Evolutionary conservation across 768 basidiomycete species (phyloP), one percentile per base, ranked within the genome.

Genomic region (Tulasnella sp.): DNA sequence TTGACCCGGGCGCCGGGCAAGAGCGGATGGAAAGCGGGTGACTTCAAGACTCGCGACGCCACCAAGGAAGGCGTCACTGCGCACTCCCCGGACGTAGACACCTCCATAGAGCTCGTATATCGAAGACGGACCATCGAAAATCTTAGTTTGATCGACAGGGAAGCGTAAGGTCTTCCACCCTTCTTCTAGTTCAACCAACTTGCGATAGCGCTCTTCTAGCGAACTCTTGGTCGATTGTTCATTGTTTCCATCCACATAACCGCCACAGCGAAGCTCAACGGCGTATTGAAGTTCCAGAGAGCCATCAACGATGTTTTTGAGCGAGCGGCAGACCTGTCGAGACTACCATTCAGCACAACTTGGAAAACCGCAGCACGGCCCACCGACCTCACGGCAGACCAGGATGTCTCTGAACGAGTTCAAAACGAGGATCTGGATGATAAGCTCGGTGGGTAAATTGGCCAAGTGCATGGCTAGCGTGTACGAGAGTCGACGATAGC

Each of bases 61-160:
- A 22, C 28, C 74, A 2, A 37, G 28, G 64, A 37, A 69, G 64
- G 31, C 1, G 6, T 37, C 34, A 6, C 31, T 28, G 34, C n/a
- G 64, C 12, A 44, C 18, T 46, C 76, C 76, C 14, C 76, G 41
- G 54, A 76, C 40, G 20, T 44, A 76, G 31, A 76, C 48, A 22
- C 76, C 76, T 28, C 76, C 76, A 20, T 44, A 76, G 28, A 76
- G 54, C 40, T 76, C 76, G 46, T 76, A 76, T 44, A 50, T 76
- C 16, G 76, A 46, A 11, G 76, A 50, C 22, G 44, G 34, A 8
- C 28, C 34, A n/a, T 6, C 3, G 48, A 58, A 58, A 7, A 37
- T 31, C 28, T 50, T 76, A 48, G 54, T 34, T 20, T 50, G 34
- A 46, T 24, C 46, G 31, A 28, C 34, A 34, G 41, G 42, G 24